Conservation (phyloP, 2,329 filamentous ascomycete genomes). For the Penicillium sp. region DNA sequence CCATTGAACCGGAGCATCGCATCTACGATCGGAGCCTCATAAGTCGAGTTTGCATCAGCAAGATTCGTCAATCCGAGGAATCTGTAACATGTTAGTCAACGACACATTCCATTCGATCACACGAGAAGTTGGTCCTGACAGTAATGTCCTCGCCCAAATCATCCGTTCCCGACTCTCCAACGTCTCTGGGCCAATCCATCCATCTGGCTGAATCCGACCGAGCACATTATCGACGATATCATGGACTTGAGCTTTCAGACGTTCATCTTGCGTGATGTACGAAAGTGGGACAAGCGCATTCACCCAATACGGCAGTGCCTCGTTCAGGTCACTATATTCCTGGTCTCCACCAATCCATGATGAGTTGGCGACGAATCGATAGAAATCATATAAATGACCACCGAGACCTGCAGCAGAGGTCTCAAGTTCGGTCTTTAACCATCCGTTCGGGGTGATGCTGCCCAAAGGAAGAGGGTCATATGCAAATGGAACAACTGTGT, state of each 20-base stretch:
- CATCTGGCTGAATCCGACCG: conserved; percentile 53
- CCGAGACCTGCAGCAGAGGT: conserved; percentile 54
- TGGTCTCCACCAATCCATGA: conserved; percentile 54
- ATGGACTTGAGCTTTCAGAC: conserved; percentile 54
- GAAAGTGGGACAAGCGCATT: conserved; percentile 60
- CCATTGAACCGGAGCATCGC: conserved; percentile 53
- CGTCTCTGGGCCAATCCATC: conserved; percentile 59
- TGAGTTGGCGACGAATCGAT: conserved; percentile 54
- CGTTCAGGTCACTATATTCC: conserved; percentile 57
- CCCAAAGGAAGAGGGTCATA: conserved; percentile 45
- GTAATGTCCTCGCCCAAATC: conserved; percentile 56
- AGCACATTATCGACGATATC: conserved; percentile 50
- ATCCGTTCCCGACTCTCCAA: conserved; percentile 42
- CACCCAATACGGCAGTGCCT: conserved; percentile 61
- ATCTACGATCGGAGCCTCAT: conserved; percentile 48
- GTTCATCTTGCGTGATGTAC: conserved; percentile 50
- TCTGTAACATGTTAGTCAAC: conserved; percentile 24
- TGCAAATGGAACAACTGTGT: conserved; percentile 10
- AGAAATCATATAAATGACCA: conserved; percentile 58
- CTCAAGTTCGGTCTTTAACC: conserved; percentile 53
- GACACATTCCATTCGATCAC: too few relatives aligned
- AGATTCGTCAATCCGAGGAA: conserved; percentile 51
- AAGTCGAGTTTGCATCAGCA: conserved; percentile 51
- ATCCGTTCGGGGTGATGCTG: conserved; percentile 53
- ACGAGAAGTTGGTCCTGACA: neutral